Evolutionary conservation across 1,284 basidiomycete genomes (phyloP), one percentile per base, ranked within the genome.

Genomic region (Gymnopus androsaceus): DNA sequence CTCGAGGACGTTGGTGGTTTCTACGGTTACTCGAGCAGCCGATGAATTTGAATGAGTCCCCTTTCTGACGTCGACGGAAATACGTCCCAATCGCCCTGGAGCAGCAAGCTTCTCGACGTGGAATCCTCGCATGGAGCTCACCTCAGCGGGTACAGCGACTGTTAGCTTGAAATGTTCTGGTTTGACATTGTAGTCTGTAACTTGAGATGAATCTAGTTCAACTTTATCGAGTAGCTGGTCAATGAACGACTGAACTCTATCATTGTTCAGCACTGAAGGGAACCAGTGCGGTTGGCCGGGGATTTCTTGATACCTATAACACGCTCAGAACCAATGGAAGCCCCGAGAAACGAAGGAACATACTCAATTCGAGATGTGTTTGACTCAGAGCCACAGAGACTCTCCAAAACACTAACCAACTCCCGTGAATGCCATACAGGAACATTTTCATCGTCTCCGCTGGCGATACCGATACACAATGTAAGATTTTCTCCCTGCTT

Each of bases 341-440:
- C 7, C 21, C 6, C 7, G 15, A 4, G n/a, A 12, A 19, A 33
- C 15, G 23, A n/a, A 17, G 36, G 4, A 28, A 36, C 34, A 38
- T 15, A 50, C 48, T 50, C 48, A 17, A 50, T 8, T 2, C 48
- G 33, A 38, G 34, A 50, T 5, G 31, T 48, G 8, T 50, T 50
- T 4, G 14, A 40, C 21, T 23, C 36, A 23, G 25, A 11, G 9
- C 31, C 31, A 21, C n/a, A 25, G 28, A 50, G 25, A n/a, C 17
- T 27, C 62, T 79, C 78, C 23, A 92, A 63, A 8, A 82, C 69
- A 51, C 77, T 76, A 8, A 88, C 75, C 27, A 79, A 70, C 64
- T 87, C 85, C 23, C 89, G 80, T 3, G 84, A 83, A 63, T 93
- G 90, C 88, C 89, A 92, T 0, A 83, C 79, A 2, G 91, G 90